phyloP scores from a whole-genome alignment of 1,139 yeast species.

The Yamadazyma buinensis region DNA sequence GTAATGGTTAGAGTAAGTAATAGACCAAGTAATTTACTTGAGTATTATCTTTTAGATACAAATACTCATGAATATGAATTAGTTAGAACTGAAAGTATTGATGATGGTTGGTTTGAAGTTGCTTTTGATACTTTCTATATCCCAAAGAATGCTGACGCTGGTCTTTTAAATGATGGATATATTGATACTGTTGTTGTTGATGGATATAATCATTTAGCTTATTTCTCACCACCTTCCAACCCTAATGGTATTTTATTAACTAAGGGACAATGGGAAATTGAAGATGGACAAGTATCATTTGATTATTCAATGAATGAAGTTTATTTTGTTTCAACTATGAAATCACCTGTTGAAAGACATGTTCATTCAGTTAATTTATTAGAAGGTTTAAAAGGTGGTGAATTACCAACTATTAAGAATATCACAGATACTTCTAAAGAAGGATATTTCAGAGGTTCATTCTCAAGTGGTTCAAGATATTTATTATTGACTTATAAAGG shows the following conservation, averaged over 20 bases:
- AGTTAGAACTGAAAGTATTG: constrained; percentile 34
- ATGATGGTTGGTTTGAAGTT: constrained; percentile 72
- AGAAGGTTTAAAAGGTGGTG: constrained; percentile 18
- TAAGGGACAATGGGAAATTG: constrained; percentile 53
- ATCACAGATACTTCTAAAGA: constrained; percentile 53
- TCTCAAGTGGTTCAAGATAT: constrained; percentile 65
- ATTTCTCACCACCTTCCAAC: constrained; percentile 49
- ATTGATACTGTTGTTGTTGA: constrained; percentile 50
- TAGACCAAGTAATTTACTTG: constrained; percentile 42
- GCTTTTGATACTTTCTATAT: constrained; percentile 67
- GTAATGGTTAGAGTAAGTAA: constrained; percentile 40
- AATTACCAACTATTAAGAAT: constrained; percentile 34
- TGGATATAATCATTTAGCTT: constrained; percentile 56
- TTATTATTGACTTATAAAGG: constrained; percentile 59
- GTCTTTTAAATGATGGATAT: constrained; percentile 48
- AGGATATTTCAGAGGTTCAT: constrained; percentile 68
- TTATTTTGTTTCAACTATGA: constrained; percentile 46
- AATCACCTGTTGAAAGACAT: constrained; percentile 53
- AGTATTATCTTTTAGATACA: constrained; percentile 36
- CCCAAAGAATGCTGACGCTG: constrained; percentile 52
- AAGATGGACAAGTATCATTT: constrained; percentile 44
- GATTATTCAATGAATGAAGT: constrained; percentile 40
- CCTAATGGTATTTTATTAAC: constrained; percentile 44
- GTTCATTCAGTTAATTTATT: constrained; percentile 43
- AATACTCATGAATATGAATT: constrained; percentile 22